Base-by-base conservation (phyloP, 2,329 filamentous ascomycete genomes). In the Thielaviopsis punctulata region DNA sequence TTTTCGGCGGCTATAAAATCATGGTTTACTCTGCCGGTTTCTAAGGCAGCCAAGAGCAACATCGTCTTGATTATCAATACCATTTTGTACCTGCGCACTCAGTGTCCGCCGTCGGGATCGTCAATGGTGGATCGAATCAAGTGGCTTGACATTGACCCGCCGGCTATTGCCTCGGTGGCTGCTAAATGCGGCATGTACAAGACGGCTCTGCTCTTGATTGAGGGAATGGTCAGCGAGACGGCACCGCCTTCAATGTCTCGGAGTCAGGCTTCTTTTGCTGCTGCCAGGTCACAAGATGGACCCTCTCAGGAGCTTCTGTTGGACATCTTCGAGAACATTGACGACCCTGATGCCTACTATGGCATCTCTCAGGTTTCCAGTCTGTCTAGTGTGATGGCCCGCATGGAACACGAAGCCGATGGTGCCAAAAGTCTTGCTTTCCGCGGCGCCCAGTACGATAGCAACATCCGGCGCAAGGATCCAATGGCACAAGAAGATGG, bases 301-400 rank as follows among this genome's bases (percentile, higher is more conserved):
- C 51, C 50, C 9, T 46, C 47, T 7, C 49, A 33, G 18, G 78
- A 85, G 25, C 72, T 93, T 1, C 70, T 96, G 12, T 73, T 95
- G 45, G 71, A 76, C 1, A 89, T 98, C 2, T 98, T 92, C 63
- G 84, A 86, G 62, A 90, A 86, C 56, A 84, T 98, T 46, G 89
- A 95, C 61, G 93, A 99, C 60, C 90, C 89, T 1, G 92, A 99
- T 64, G 83, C 88, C 0, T 98, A 94, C 64, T 98, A 98, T 62
- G 93, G 92, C 3, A 74, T 95, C 7, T 78, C 86, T 43, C 84
- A 93, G 64, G 77, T 78, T 41, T 77, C 87, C 6, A 88, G 80
- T 53, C 68, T 98, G 15, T 72, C 76, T 15, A 86, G 83, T 10
- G 83, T 96, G 1, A 71, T 96, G 54, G 77, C 83, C 49, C 81